These are phyloP conservation scores for Desmodesmus armatus DNA, from an alignment of 139 green algal genomes.

Conservation along the genomic window DNA sequence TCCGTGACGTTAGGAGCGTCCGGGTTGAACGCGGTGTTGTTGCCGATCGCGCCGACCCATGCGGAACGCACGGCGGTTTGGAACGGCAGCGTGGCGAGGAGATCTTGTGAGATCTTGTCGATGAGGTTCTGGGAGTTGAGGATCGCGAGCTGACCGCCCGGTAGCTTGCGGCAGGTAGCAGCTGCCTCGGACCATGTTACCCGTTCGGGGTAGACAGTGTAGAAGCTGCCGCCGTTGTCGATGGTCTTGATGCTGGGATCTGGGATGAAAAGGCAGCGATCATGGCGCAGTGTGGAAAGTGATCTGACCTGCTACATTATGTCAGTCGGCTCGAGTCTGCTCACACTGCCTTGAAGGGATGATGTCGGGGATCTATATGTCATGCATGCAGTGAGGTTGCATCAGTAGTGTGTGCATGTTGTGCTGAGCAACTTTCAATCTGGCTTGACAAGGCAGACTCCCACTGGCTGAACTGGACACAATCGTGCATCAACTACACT, in stretches of 20 bases:
- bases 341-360: too few relatives aligned
- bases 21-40: conserved; percentile 26
- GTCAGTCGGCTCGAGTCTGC: too few relatives aligned
- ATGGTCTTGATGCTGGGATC: conserved; percentile 27
- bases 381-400: too few relatives aligned
- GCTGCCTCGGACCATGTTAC: conserved; percentile 14
- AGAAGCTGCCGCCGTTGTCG: background rate
- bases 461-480: too few relatives aligned
- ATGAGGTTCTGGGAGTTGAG: background rate
- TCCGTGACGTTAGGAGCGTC: background rate
- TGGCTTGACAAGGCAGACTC: too few relatives aligned
- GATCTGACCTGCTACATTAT: too few relatives aligned
- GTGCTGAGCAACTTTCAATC: too few relatives aligned
- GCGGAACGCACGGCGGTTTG: conserved; percentile 27
- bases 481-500: background rate
- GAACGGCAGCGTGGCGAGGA: conserved; percentile 13
- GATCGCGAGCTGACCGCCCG: conserved; percentile 19
- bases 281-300: too few relatives aligned
- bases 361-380: too few relatives aligned
- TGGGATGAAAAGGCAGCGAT: background rate
- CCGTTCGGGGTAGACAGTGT: conserved; percentile 32
- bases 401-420: too few relatives aligned
- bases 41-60: conserved; percentile 14
- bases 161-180: background rate
- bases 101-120: background rate